Conservation (phyloP, 371 early-diverging fungal genomes). For the Rozella allomycis region DNA sequence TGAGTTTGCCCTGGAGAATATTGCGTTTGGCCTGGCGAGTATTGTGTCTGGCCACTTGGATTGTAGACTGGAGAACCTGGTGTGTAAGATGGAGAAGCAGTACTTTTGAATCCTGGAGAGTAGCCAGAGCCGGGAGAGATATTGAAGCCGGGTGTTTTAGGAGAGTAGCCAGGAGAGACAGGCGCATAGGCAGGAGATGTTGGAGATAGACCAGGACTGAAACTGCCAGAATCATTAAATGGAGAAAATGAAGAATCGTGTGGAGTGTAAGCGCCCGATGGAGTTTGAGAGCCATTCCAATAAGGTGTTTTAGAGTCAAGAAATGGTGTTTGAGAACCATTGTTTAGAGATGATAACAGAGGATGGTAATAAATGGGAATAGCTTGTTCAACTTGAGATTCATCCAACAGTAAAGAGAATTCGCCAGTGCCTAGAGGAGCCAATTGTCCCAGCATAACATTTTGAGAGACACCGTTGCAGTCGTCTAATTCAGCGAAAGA, state of each 20-base stretch:
- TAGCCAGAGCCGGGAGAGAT: constrained; percentile 28
- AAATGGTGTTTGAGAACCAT: constrained; percentile 3
- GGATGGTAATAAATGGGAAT: too few species aligned
- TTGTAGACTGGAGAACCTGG: constrained; percentile 50
- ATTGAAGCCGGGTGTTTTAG: constrained; percentile 4
- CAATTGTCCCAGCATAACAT: constrained; percentile 95
- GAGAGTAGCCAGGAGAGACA: constrained; percentile 10
- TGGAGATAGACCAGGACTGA: constrained; percentile 7
- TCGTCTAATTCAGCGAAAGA: constrained; percentile 78
- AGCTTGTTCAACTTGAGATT: too few species aligned
- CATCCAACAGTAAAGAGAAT: constrained; percentile 48
- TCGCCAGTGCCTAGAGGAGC: constrained; percentile 96
- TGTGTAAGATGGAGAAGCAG: constrained; percentile 37
- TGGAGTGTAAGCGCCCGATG: neutral
- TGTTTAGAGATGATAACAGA: too few species aligned
- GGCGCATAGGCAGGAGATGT: constrained; percentile 51
- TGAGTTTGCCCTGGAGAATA: constrained; percentile 22
- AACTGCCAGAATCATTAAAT: neutral
- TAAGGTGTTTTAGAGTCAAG: too few species aligned
- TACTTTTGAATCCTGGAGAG: constrained; percentile 7
- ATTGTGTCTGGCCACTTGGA: constrained; percentile 44
- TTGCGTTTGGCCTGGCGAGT: constrained; percentile 26
- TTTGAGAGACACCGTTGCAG: constrained; percentile 91
- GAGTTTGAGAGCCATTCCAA: neutral
- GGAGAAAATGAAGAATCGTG: constrained; percentile 1